A percentile compares a stretch with the other conserved stretches of the same genome.
Conservation (phyloP, 148 eudicot genomes). For the Chenopodium quinoa region DNA sequence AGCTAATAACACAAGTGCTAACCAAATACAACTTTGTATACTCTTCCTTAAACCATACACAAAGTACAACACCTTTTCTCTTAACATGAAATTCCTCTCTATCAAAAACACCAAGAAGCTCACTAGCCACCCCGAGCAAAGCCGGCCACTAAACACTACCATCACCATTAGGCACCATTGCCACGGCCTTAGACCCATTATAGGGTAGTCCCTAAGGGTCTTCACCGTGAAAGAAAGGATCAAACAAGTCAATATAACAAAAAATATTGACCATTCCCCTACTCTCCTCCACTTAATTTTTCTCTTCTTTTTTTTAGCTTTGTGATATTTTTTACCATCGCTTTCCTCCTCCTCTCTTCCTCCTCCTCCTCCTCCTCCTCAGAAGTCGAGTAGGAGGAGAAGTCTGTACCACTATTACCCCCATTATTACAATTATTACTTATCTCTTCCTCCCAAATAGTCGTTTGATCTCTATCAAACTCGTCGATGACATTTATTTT, state of each 20-base stretch:
- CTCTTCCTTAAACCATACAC: slow-evolving; percentile 59
- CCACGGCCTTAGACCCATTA: slow-evolving; percentile 52
- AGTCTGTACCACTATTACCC: neutral
- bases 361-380: slow-evolving; percentile 24
- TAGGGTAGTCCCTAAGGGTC: slow-evolving; percentile 17
- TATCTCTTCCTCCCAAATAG: slow-evolving; percentile 15
- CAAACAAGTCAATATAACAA: slow-evolving; percentile 35
- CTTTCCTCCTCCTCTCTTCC: neutral
- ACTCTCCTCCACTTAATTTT: slow-evolving; percentile 31
- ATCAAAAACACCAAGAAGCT: slow-evolving; percentile 40
- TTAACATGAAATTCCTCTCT: slow-evolving; percentile 62
- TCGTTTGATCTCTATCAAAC: slow-evolving; percentile 9
- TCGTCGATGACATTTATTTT: neutral
- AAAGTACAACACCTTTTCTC: slow-evolving; percentile 68
- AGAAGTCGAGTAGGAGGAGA: neutral
- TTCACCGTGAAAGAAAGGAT: slow-evolving; percentile 35
- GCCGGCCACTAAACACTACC: slow-evolving; percentile 58
- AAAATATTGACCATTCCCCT: slow-evolving; percentile 48
- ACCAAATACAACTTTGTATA: slow-evolving; percentile 62
- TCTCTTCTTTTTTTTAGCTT: slow-evolving; percentile 30
- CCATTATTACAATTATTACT: neutral
- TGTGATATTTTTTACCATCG: slow-evolving; percentile 3
- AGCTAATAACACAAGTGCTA: slow-evolving; percentile 52
- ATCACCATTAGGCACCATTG: slow-evolving; percentile 66
- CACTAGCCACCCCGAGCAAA: slow-evolving; percentile 59